A percentile compares a stretch with the other conserved stretches of the same genome.
These are phyloP conservation scores for Vitis hybrid DNA, from an alignment of 177 flowering plant genomes.

Conservation along the genomic window DNA sequence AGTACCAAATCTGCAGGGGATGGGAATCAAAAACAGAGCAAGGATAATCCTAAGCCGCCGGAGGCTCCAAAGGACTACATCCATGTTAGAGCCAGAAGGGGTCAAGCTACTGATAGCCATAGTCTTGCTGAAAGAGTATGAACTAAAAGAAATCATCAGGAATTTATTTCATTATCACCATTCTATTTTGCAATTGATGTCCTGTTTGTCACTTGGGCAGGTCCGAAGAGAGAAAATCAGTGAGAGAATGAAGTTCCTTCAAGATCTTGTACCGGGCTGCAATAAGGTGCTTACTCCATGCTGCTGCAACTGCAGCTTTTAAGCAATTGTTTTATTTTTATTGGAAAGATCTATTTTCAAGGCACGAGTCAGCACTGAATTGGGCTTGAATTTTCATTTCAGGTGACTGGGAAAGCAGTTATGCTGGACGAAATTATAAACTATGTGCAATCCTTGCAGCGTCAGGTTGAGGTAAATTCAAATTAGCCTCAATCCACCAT, in stretches of 20 bases:
- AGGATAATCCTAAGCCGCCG: constrained; percentile 49
- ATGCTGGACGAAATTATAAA: constrained; percentile 94
- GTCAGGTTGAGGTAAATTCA: constrained; percentile 82
- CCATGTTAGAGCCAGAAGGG: constrained; percentile 95
- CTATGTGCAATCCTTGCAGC: constrained; percentile 85
- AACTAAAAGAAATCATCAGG: neutral
- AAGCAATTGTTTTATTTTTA: neutral
- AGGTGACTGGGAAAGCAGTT: constrained; percentile 78
- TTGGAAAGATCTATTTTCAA: neutral
- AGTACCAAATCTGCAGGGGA: constrained; percentile 14
- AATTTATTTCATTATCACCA: neutral
- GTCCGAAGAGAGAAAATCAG: constrained; percentile 66
- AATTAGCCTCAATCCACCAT: neutral
- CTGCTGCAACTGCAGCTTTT: neutral
- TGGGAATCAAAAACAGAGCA: constrained; percentile 34
- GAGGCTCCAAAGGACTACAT: constrained; percentile 89
- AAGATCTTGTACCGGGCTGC: constrained; percentile 71
- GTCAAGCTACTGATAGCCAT: constrained; percentile 96
- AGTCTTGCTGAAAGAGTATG: constrained; percentile 95
- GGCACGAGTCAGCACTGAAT: neutral
- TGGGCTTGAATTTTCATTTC: constrained; percentile 5
- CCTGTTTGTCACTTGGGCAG: constrained; percentile 19
- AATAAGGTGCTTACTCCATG: constrained; percentile 40
- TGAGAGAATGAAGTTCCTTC: constrained; percentile 63
- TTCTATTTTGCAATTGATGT: neutral